Evolutionary conservation across 441 rosid species (phyloP).

Genomic region (Eutrema salsugineum): DNA sequence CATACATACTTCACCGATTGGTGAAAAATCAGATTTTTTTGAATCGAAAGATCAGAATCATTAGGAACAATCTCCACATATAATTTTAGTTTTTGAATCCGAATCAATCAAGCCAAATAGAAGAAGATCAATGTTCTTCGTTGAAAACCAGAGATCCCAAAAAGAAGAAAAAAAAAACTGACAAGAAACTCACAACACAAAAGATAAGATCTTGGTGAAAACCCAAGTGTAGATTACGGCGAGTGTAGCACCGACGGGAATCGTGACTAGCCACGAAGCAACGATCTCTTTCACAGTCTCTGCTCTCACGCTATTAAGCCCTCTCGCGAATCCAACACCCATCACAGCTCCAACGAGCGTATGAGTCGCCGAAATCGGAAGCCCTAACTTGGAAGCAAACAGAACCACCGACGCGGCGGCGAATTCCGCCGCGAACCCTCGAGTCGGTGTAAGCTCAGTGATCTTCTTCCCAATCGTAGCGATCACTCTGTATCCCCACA

Average conservation of each 20-base stretch:
- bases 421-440: conserved; percentile 98
- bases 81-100: conserved; percentile 10
- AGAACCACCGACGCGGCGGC: conserved; percentile 96
- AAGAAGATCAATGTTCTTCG: conserved; percentile 20
- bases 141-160: background rate
- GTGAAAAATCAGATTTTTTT: background rate
- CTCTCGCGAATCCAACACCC: conserved; percentile 99
- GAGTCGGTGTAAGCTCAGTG: conserved; percentile 91
- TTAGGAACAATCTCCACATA: conserved; percentile 1
- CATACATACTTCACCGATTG: background rate
- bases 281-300: conserved; percentile 93
- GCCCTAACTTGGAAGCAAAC: conserved; percentile 84
- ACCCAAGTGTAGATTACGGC: conserved; percentile 90
- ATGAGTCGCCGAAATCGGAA: conserved; percentile 95
- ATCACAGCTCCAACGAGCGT: conserved; percentile 98
- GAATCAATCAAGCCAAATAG: conserved; percentile 17
- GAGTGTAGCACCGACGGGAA: conserved; percentile 81
- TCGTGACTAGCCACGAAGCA: conserved; percentile 90
- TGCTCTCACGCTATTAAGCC: conserved; percentile 82
- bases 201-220: conserved; percentile 72
- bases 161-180: background rate
- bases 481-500: conserved; percentile 98
- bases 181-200: conserved; percentile 42
- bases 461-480: conserved; percentile 99
- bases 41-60: background rate